Percentiles rank a stretch among this genome's conserved stretches.
These are phyloP conservation scores for Hordeum marinum DNA, from an alignment of 176 grass and related monocot species.

Conservation along the genomic window DNA sequence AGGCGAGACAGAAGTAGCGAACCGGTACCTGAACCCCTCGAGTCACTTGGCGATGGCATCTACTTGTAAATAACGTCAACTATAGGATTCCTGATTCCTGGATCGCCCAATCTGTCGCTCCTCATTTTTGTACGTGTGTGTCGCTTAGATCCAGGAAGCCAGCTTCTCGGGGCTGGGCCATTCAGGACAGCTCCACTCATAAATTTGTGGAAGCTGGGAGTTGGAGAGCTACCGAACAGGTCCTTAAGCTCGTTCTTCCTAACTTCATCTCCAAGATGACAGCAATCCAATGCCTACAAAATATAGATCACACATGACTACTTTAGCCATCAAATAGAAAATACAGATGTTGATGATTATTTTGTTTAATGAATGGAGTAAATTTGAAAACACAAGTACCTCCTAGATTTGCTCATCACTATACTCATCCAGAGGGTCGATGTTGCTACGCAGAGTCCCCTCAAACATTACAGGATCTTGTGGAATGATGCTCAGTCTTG, in stretches of 20 bases:
- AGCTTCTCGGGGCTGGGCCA: too few species aligned
- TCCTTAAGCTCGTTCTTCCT: slow-evolving; percentile 55
- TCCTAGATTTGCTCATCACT: slow-evolving; percentile 74
- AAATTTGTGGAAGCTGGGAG: too few species aligned
- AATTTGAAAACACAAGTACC: slow-evolving; percentile 22
- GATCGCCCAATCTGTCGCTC: too few species aligned
- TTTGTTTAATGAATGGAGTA: background rate
- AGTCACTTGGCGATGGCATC: too few species aligned
- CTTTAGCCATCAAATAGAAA: background rate
- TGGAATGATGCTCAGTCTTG: slow-evolving; percentile 66
- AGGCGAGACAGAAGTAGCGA: too few species aligned
- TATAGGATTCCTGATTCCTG: too few species aligned
- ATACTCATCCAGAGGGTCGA: slow-evolving; percentile 58
- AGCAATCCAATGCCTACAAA: slow-evolving; percentile 51
- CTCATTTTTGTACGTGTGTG: too few species aligned
- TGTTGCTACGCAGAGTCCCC: slow-evolving; percentile 66
- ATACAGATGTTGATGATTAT: background rate
- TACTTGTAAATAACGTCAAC: too few species aligned
- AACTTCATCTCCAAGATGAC: slow-evolving; percentile 71
- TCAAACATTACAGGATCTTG: slow-evolving; percentile 76
- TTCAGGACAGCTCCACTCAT: too few species aligned
- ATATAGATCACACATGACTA: background rate
- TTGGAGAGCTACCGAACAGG: too few species aligned
- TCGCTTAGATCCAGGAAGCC: too few species aligned
- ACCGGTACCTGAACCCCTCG: too few species aligned